These are phyloP conservation scores for Chytridiales sp. DNA, from an alignment of 371 early-diverging fungal genomes.

Conservation along the genomic window DNA sequence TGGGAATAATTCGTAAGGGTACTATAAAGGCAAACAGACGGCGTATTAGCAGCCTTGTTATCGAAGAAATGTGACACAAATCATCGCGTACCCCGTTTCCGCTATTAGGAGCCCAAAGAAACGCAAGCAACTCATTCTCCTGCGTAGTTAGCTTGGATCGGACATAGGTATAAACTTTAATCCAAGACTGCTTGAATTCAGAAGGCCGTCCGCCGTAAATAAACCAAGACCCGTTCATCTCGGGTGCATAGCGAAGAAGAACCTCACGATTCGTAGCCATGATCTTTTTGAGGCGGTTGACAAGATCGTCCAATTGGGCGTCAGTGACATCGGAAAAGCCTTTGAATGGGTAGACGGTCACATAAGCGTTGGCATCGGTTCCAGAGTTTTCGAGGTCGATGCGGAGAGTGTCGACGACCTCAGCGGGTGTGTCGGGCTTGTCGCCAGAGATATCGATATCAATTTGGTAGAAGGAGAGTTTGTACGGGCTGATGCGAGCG, in stretches of 20 bases:
- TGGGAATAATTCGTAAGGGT: too few relatives aligned
- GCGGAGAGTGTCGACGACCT: too few relatives aligned
- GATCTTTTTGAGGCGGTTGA: slow-evolving; percentile 5
- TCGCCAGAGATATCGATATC: slow-evolving; percentile 92
- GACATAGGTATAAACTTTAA: slow-evolving; percentile 8
- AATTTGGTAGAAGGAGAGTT: slow-evolving; percentile 49
- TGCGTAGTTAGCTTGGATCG: slow-evolving; percentile 14
- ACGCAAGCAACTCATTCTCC: slow-evolving; percentile 28
- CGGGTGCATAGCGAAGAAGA: slow-evolving; percentile 34
- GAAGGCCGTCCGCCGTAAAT: slow-evolving; percentile 27
- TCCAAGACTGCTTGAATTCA: slow-evolving; percentile 28
- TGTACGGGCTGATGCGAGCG: slow-evolving; percentile 15
- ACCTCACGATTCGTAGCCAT: slow-evolving; percentile 21
- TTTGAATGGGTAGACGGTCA: slow-evolving; percentile 40
- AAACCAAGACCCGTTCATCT: slow-evolving; percentile 29
- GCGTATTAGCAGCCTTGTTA: too few relatives aligned
- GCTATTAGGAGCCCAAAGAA: slow-evolving; percentile 42
- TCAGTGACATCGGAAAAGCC: slow-evolving; percentile 32
- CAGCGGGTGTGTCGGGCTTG: too few relatives aligned
- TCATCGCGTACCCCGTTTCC: slow-evolving; percentile 43
- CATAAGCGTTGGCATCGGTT: slow-evolving; percentile 30
- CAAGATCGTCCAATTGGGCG: slow-evolving; percentile 23
- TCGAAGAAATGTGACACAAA: too few relatives aligned
- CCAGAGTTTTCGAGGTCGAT: slow-evolving; percentile 30
- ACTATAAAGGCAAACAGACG: too few relatives aligned